phyloP scores from a whole-genome alignment of 306 rosid genomes.

The Elaeagnus macrophylla region DNA sequence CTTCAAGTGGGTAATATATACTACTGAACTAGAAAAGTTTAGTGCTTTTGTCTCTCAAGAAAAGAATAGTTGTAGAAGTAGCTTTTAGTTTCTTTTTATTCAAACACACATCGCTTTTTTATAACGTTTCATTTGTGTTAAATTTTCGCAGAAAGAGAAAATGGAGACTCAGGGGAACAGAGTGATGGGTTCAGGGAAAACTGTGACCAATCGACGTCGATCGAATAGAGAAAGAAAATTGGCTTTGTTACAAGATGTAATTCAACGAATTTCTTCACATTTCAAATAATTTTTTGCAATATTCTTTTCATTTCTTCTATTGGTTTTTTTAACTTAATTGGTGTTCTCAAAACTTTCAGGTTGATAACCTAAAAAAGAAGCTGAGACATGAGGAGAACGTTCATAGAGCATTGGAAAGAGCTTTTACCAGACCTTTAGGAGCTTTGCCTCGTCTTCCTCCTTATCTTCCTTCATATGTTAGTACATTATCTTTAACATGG shows the following conservation, averaged over 20 bases:
- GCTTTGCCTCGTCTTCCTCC: constrained; percentile 98
- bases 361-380: constrained; percentile 85
- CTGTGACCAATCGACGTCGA: constrained; percentile 43
- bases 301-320: background rate
- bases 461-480: constrained; percentile 83
- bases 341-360: constrained; percentile 35
- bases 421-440: constrained; percentile 82
- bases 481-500: constrained; percentile 8
- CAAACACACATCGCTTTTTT: background rate
- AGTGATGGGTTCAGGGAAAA: constrained; percentile 40
- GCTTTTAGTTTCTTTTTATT: constrained; percentile 8
- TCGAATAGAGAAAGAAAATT: constrained; percentile 69
- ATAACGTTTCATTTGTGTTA: constrained; percentile 14
- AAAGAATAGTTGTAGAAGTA: constrained; percentile 37
- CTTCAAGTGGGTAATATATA: constrained; percentile 16
- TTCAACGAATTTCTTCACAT: constrained; percentile 1
- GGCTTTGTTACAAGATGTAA: constrained; percentile 79
- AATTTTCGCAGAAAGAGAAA: constrained; percentile 50
- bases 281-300: background rate
- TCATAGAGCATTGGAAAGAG: constrained; percentile 89
- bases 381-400: constrained; percentile 95
- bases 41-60: constrained; percentile 43
- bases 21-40: constrained; percentile 19
- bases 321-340: constrained; percentile 9
- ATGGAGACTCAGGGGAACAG: constrained; percentile 45